Conservation (phyloP, 2,329 filamentous ascomycete species). For the Cadophora sp. region DNA sequence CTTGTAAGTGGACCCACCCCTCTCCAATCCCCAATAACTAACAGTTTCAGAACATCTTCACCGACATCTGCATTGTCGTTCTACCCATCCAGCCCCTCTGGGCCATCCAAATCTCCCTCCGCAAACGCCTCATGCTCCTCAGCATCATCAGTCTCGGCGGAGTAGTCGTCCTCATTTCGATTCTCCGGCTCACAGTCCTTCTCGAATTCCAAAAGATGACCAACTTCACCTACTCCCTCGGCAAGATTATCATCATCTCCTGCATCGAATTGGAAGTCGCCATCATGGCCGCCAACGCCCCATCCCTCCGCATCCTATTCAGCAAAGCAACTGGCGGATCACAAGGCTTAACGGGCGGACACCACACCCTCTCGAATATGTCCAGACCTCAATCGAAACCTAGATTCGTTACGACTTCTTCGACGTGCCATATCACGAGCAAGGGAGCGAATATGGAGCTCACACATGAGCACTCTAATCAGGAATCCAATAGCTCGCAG, state of each 20-base stretch:
- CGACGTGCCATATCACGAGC: slow-evolving; percentile 15
- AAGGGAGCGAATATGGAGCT: slow-evolving; percentile 6
- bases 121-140: slow-evolving; percentile 34
- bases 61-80: slow-evolving; percentile 41
- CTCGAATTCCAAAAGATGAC: slow-evolving; percentile 35
- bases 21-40: background rate
- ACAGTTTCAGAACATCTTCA: slow-evolving; percentile 18
- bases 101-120: slow-evolving; percentile 51
- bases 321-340: background rate
- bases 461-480: background rate
- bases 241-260: slow-evolving; percentile 46
- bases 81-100: slow-evolving; percentile 51
- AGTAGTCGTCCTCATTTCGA: slow-evolving; percentile 37
- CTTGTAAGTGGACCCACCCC: background rate
- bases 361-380: slow-evolving; percentile 5
- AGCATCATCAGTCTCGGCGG: slow-evolving; percentile 44
- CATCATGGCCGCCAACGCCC: slow-evolving; percentile 46
- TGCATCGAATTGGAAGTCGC: slow-evolving; percentile 45
- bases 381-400: slow-evolving; percentile 11
- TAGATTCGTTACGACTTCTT: background rate
- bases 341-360: background rate
- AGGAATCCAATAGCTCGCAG: background rate
- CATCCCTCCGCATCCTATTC: slow-evolving; percentile 38
- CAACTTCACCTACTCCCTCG: slow-evolving; percentile 44
- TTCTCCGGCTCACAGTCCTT: slow-evolving; percentile 30